These are phyloP conservation scores for Ensete glaucum DNA, from an alignment of 176 grass and related monocot genomes.

Conservation along the genomic window DNA sequence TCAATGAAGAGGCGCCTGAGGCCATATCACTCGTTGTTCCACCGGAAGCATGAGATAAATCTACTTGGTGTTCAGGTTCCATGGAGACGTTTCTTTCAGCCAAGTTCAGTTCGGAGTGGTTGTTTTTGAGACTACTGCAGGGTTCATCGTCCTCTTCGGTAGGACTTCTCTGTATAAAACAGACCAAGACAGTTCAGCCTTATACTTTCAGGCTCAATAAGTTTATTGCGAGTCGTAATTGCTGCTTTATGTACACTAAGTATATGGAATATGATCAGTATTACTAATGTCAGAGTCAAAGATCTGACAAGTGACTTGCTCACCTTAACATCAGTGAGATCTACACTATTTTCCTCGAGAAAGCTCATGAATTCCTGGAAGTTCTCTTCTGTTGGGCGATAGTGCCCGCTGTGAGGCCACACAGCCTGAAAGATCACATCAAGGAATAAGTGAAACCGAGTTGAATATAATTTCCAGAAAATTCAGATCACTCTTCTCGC, in stretches of 20 bases:
- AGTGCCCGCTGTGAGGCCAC: constrained; percentile 91
- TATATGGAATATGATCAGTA: too few relatives aligned
- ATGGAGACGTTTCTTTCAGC: background rate
- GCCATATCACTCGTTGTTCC: background rate
- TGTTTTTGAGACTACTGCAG: constrained; percentile 19
- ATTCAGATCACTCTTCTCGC: too few relatives aligned
- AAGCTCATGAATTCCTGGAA: constrained; percentile 80
- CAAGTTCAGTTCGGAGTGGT: constrained; percentile 26
- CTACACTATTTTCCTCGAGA: constrained; percentile 52
- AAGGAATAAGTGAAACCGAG: background rate
- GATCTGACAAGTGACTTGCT: background rate
- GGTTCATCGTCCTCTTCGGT: constrained; percentile 56
- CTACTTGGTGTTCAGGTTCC: constrained; percentile 15
- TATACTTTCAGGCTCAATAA: too few relatives aligned
- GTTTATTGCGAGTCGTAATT: too few relatives aligned
- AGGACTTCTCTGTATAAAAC: constrained; percentile 53
- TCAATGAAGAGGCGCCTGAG: background rate
- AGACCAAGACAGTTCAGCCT: background rate
- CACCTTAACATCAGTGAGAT: constrained; percentile 81
- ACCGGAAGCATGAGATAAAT: constrained; percentile 3
- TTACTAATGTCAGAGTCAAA: background rate
- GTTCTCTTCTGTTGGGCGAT: constrained; percentile 78
- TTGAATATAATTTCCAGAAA: background rate
- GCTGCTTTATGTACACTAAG: too few relatives aligned
- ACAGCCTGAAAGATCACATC: constrained; percentile 47